Conservation (phyloP, 2,329 filamentous ascomycete species). For the Epichloe baconii region DNA sequence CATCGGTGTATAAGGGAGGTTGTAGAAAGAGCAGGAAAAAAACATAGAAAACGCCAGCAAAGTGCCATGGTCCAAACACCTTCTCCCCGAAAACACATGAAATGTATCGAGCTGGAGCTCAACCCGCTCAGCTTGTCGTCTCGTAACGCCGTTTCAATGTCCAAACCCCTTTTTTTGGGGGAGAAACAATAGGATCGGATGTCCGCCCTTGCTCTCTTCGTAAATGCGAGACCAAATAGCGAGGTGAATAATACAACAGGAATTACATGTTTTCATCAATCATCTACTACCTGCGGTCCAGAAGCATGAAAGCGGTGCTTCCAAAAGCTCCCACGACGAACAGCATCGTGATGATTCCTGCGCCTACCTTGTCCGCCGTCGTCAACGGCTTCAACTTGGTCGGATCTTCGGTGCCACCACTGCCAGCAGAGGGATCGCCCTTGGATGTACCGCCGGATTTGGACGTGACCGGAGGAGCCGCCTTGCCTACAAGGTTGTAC, state of each 20-base stretch:
- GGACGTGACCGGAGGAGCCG: constrained; percentile 37
- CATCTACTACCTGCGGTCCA: constrained; percentile 12
- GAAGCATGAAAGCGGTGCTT: constrained; percentile 35
- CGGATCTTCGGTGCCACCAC: constrained; percentile 16
- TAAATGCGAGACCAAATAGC: neutral
- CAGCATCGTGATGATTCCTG: constrained; percentile 41
- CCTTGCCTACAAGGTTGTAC: constrained; percentile 39
- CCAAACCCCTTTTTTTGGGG: neutral
- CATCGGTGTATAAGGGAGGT: neutral
- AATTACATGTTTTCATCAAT: neutral
- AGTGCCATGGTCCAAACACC: neutral
- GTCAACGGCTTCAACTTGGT: constrained; percentile 26
- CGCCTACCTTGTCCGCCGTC: constrained; percentile 38
- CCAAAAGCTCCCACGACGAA: constrained; percentile 35
- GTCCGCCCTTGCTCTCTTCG: neutral
- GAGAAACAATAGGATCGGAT: neutral
- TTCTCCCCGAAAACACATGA: neutral
- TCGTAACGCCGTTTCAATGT: constrained; percentile 1
- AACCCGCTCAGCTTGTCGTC: neutral
- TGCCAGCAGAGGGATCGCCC: constrained; percentile 27
- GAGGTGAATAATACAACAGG: neutral
- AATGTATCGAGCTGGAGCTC: neutral
- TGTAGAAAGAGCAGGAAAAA: neutral
- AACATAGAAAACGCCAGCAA: neutral
- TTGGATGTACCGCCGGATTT: constrained; percentile 45